Evolutionary conservation across 2,329 filamentous ascomycete species (phyloP), one percentile per base, ranked within the genome.

Genomic region (Canariomyces notabilis): DNA sequence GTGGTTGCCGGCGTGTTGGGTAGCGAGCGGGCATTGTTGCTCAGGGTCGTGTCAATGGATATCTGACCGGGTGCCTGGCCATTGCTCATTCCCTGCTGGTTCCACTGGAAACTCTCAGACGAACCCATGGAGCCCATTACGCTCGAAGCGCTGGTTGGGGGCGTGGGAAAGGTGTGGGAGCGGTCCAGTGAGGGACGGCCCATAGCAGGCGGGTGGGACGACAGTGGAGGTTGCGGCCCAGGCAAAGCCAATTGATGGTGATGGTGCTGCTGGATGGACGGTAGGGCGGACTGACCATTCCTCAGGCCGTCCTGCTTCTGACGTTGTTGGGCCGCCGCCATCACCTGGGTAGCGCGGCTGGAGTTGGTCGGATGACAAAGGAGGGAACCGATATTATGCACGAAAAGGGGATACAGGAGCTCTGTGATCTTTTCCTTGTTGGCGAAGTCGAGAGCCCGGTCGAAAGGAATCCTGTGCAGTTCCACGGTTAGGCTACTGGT

Each of bases 351-450:
- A 37, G 85, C 88, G 57, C 88, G 77, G 55, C 72, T 86, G 62
- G 89, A 85, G 64, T 96, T 96, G 33, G 87, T 85, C 0, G 93
- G 91, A 64, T 97, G 91, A 67, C 96, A 97, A 40, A 97, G 78
- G 54, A 97, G 75, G 48, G 89, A 86, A 50, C 89, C 89, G 63
- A 97, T 97, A 68, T 97, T 95, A 68, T 97, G 90, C 32, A 97
- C 93, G 65, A 98, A 98, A 39, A 98, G 75, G 42, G 93, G 93
- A 66, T 97, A 98, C 44, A 97, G 72, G 38, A 90, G 73, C 68
- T 97, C 91, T 0, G 93, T 97, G 54, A 97, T 98, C 72, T 97
- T 97, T 69, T 98, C 93, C 76, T 96, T 97, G 73, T 98, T 98
- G 55, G 93, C 93, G 64, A 98, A 97, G 60, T 97, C 93, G 44